These are phyloP conservation scores for Sarcodon sp. DNA, from an alignment of 768 basidiomycete species.

Conservation along the genomic window DNA sequence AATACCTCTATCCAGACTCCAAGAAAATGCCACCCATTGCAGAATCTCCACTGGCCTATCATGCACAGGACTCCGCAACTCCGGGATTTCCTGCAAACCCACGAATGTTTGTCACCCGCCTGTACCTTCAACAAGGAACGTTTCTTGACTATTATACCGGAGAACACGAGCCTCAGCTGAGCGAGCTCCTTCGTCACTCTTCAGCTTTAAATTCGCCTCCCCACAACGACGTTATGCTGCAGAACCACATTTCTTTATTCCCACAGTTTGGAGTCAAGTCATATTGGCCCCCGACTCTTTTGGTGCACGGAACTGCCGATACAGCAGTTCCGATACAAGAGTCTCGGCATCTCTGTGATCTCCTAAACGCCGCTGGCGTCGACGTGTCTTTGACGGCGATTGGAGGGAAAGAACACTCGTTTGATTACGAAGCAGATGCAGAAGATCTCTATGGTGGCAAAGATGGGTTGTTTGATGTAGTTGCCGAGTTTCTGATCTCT, in stretches of 20 bases:
- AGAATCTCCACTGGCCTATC: slow-evolving; percentile 34
- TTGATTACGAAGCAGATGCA: slow-evolving; percentile 35
- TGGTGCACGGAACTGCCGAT: slow-evolving; percentile 36
- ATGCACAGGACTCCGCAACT: slow-evolving; percentile 27
- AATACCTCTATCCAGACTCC: slow-evolving; percentile 33
- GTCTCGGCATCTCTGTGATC: slow-evolving; percentile 21
- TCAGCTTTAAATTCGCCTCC: background rate
- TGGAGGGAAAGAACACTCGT: slow-evolving; percentile 38
- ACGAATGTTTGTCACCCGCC: slow-evolving; percentile 41
- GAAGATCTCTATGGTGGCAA: slow-evolving; percentile 15
- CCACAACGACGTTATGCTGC: slow-evolving; percentile 13
- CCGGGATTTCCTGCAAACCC: slow-evolving; percentile 53
- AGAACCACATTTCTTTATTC: slow-evolving; percentile 23
- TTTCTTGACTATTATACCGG: slow-evolving; percentile 49
- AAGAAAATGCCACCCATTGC: slow-evolving; percentile 14
- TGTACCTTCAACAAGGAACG: slow-evolving; percentile 46
- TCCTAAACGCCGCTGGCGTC: slow-evolving; percentile 24
- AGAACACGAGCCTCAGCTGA: slow-evolving; percentile 30
- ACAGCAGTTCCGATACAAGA: slow-evolving; percentile 30
- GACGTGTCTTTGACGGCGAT: slow-evolving; percentile 21
- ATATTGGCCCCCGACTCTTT: slow-evolving; percentile 31
- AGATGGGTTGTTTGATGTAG: no score
- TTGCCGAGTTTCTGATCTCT: no score
- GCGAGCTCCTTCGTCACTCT: slow-evolving; percentile 21
- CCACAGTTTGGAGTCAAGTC: slow-evolving; percentile 28